phyloP scores from a whole-genome alignment of 306 rosid genomes.

The Cucumis melo region DNA sequence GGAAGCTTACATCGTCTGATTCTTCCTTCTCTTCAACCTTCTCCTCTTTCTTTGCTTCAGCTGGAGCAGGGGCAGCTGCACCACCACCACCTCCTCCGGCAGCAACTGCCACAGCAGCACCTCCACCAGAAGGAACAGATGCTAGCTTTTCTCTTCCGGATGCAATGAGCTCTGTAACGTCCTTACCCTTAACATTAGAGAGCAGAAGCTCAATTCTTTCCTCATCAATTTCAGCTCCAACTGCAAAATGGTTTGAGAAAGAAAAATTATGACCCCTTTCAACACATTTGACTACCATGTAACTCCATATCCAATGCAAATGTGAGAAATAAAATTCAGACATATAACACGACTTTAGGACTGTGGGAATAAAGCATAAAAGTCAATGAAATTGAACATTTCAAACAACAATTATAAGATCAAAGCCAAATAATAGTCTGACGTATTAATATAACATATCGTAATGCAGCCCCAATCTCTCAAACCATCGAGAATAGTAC shows the following conservation, averaged over 20 bases:
- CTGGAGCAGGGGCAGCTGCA: constrained; percentile 41
- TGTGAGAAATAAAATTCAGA: background rate
- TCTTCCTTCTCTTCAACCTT: constrained; percentile 72
- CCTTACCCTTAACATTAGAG: constrained; percentile 49
- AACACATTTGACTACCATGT: background rate
- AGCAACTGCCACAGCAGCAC: constrained; percentile 24
- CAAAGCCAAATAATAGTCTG: no score
- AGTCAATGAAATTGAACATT: background rate
- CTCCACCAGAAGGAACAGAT: constrained; percentile 60
- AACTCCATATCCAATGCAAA: background rate
- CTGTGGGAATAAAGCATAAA: background rate
- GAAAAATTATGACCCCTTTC: background rate
- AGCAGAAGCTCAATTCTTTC: constrained; percentile 35
- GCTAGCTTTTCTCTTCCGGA: constrained; percentile 60
- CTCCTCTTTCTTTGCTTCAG: constrained; percentile 67
- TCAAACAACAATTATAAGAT: background rate
- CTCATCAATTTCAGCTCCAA: constrained; percentile 58
- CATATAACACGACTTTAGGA: background rate
- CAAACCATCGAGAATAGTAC: background rate
- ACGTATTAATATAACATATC: background rate
- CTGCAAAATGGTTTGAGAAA: constrained; percentile 10
- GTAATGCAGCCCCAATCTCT: background rate
- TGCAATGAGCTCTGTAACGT: constrained; percentile 60
- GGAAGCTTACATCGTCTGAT: constrained; percentile 57
- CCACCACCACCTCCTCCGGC: constrained; percentile 21